These are phyloP conservation scores for Collybiopsis luxurians DNA, from an alignment of 768 basidiomycete species.

Conservation along the genomic window DNA sequence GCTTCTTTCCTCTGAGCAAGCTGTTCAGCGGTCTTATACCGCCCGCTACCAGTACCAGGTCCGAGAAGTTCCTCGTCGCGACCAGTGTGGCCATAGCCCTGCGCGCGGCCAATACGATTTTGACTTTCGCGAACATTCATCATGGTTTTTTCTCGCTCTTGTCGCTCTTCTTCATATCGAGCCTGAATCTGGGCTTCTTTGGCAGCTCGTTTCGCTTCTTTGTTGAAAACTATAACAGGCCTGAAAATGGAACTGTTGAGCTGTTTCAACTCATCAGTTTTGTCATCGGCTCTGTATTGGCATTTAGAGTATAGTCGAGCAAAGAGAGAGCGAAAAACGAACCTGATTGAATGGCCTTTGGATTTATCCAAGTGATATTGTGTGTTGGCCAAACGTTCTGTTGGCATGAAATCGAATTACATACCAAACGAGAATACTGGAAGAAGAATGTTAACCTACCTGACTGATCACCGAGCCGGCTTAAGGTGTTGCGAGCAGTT, in stretches of 20 bases:
- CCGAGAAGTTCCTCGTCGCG: constrained; percentile 39
- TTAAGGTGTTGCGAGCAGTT: constrained; percentile 82
- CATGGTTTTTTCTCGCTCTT: constrained; percentile 82
- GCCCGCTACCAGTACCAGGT: constrained; percentile 27
- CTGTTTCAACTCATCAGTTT: constrained; percentile 89
- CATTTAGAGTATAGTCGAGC: constrained; percentile 15
- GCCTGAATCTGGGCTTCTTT: constrained; percentile 81
- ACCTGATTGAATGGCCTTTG: constrained; percentile 67
- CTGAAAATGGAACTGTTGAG: constrained; percentile 95
- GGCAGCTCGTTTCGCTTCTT: constrained; percentile 83
- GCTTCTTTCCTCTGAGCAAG: constrained; percentile 28
- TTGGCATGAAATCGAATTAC: background rate
- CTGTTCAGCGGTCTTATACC: constrained; percentile 31
- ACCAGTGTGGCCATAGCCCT: constrained; percentile 52
- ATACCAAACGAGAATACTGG: background rate
- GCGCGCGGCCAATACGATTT: constrained; percentile 76
- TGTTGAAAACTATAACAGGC: constrained; percentile 90
- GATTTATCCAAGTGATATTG: constrained; percentile 93
- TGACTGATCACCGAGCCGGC: constrained; percentile 87
- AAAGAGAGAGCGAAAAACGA: too few relatives aligned
- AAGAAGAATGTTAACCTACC: constrained; percentile 47
- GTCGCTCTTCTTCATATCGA: constrained; percentile 85
- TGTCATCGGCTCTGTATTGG: constrained; percentile 70
- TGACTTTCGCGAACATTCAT: constrained; percentile 85
- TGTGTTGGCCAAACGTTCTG: constrained; percentile 89